These are phyloP conservation scores for Sporothrix humicola DNA, from an alignment of 2,329 filamentous ascomycete genomes.

Conservation along the genomic window DNA sequence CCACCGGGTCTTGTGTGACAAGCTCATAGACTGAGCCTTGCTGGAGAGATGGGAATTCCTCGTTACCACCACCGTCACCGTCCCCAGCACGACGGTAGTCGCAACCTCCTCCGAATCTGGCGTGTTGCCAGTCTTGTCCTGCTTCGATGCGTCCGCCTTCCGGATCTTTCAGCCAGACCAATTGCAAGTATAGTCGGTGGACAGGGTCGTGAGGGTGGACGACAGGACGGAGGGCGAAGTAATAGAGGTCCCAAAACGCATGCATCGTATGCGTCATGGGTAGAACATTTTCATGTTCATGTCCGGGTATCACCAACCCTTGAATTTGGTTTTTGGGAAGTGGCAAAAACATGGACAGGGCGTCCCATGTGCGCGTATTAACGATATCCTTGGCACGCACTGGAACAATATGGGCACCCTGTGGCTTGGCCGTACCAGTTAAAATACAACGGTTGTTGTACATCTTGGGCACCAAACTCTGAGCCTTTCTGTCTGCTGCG, in stretches of 20 bases:
- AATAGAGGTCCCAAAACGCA: background rate
- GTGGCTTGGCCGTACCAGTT: background rate
- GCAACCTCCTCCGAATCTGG: background rate
- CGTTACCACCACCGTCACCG: background rate
- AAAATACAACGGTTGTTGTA: background rate
- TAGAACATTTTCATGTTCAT: background rate
- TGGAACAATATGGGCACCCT: background rate
- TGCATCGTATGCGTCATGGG: background rate
- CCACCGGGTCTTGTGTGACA: background rate
- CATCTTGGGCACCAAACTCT: background rate
- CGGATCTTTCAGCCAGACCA: background rate
- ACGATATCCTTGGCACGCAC: background rate
- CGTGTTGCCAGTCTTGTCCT: background rate
- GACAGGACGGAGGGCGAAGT: constrained; percentile 2
- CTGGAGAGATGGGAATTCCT: background rate
- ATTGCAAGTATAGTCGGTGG: background rate
- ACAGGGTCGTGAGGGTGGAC: background rate
- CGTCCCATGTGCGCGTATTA: background rate
- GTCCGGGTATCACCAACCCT: too few relatives aligned
- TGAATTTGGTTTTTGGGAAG: background rate
- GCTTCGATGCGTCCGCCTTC: background rate
- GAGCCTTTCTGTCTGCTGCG: background rate
- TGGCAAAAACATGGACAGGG: background rate
- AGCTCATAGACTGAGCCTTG: background rate
- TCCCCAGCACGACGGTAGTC: background rate